phyloP scores from a whole-genome alignment of 345 rosid species.

The Adansonia digitata region DNA sequence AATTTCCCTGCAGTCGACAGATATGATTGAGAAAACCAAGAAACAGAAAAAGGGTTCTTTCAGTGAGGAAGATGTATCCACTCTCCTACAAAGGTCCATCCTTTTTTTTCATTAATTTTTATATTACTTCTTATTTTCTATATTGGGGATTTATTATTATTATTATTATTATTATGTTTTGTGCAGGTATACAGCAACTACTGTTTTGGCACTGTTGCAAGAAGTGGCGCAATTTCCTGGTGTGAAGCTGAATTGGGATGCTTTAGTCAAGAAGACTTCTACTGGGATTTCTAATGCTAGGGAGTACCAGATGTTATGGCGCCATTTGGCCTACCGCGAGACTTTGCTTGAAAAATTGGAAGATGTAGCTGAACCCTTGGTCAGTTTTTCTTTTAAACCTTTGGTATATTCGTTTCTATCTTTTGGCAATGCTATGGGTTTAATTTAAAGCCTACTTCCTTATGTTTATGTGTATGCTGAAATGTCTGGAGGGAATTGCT shows the following conservation, averaged over 20 bases:
- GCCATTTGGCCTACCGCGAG: conserved; percentile 78
- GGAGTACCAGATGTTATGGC: conserved; percentile 86
- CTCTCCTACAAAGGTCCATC: conserved; percentile 58
- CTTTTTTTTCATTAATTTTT: background rate
- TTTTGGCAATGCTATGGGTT: background rate
- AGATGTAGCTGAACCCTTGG: conserved; percentile 55
- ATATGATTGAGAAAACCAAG: conserved; percentile 52
- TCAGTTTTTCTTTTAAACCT: background rate
- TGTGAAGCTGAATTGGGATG: conserved; percentile 59
- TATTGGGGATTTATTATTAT: background rate
- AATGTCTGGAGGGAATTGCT: background rate
- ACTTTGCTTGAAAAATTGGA: conserved; percentile 43
- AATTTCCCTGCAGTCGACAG: conserved; percentile 12
- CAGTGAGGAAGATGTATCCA: conserved; percentile 63
- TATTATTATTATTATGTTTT: background rate
- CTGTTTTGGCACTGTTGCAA: conserved; percentile 51
- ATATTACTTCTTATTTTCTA: background rate
- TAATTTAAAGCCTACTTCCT: background rate
- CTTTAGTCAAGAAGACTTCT: conserved; percentile 49
- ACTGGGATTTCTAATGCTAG: conserved; percentile 70
- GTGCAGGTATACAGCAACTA: conserved; percentile 50
- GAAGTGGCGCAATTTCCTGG: conserved; percentile 50
- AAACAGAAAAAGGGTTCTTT: conserved; percentile 46
- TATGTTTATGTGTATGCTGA: background rate
- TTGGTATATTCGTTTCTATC: background rate